Evolutionary conservation across 805 yeast genomes (phyloP), one percentile per base, ranked within the genome.

Genomic region (Yarrowia sp.): DNA sequence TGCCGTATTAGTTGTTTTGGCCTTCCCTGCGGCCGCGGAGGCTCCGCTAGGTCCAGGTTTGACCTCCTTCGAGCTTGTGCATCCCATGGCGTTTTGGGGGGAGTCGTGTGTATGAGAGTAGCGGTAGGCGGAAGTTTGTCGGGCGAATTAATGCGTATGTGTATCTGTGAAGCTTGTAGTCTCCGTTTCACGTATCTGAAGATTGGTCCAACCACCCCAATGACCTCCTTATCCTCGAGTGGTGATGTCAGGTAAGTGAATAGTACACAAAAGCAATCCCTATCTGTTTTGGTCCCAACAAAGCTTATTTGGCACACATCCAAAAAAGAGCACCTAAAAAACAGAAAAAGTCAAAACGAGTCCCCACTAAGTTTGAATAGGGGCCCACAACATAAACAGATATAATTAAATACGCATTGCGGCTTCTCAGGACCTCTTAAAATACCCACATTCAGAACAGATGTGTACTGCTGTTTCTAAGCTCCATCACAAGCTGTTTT

Each of bases 261-360:
- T 31, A 13, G 53, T 48, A 9, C 41, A 48, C 55, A 48, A 18
- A 35, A 48, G 55, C 55, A 48, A 39, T 36, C 60, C 28, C 44
- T 51, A 51, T 38, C 60, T 36, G 60, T 51, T 51, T 51, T 51
- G 44, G 43, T 51, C 60, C 60, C 60, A 51, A 51, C 60, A 15
- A 22, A 51, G 60, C 60, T 51, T 51, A 51, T 35, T 51, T 38
- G 44, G 33, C 10, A 31, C 55, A 47, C 32, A 8, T 18, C 31
- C 53, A 35, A 35, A 48, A 47, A 47, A 47, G 53, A 15, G 39
- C 53, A 32, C 28, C 53, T 15, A 15, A 15, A 47, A 22, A 47
- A 33, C 10, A 7, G 15, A 9, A 31, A 47, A 47, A 47, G 18
- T 15, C 53, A 32, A 47, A 15, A 15, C 31, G 14, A 8, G 50